Evolutionary conservation across 768 basidiomycete genomes (phyloP).

Genomic region (Neoboletus magnificus): DNA sequence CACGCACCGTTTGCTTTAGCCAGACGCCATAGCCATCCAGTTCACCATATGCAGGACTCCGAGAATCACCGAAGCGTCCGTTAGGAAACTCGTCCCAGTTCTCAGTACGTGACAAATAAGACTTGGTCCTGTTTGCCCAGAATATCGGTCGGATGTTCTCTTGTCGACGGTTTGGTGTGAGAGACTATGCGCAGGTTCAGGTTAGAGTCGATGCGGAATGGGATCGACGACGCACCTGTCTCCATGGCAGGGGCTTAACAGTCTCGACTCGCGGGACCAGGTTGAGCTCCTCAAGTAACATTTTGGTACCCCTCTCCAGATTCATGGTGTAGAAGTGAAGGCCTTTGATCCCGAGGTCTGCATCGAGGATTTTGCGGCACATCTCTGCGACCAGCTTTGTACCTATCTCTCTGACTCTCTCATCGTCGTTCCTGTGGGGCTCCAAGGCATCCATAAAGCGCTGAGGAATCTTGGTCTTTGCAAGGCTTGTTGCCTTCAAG

Average conservation of each 20-base stretch:
- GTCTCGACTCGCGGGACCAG: conserved; percentile 86
- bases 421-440: conserved; percentile 88
- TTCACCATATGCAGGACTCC: conserved; percentile 97
- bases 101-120: conserved; percentile 93
- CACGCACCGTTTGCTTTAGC: conserved; percentile 79
- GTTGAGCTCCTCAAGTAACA: conserved; percentile 90
- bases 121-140: conserved; percentile 96
- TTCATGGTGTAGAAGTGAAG: conserved; percentile 99
- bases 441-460: conserved; percentile 71
- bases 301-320: conserved; percentile 89
- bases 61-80: conserved; percentile 95
- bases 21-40: conserved; percentile 94
- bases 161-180: conserved; percentile 86
- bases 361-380: conserved; percentile 82
- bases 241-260: conserved; percentile 95
- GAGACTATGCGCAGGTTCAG: conserved; percentile 49
- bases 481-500: conserved; percentile 72
- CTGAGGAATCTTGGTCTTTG: conserved; percentile 77
- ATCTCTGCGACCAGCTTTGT: conserved; percentile 94
- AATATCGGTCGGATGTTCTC: conserved; percentile 98
- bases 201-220: neutral
- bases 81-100: conserved; percentile 99
- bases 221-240: conserved; percentile 60
- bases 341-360: conserved; percentile 79
- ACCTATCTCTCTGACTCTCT: conserved; percentile 87